phyloP scores from a whole-genome alignment of 1,284 basidiomycete genomes.

The Kwoniella shivajii region DNA sequence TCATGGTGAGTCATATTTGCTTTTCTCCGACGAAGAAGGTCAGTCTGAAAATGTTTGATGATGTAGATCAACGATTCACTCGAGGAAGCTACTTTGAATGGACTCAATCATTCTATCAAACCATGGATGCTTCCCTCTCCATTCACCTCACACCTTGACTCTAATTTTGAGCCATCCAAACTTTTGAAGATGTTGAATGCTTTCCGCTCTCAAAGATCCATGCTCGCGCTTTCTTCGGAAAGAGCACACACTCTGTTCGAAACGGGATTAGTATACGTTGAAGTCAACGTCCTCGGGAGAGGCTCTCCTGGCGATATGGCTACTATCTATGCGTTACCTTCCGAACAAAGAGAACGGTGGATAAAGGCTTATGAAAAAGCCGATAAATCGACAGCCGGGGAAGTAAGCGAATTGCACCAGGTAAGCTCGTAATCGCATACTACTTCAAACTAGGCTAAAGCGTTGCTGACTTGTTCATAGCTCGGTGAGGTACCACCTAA shows the following conservation, averaged over 20 bases:
- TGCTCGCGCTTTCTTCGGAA: slow-evolving; percentile 55
- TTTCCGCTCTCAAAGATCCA: slow-evolving; percentile 61
- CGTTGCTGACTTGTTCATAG: slow-evolving; percentile 45
- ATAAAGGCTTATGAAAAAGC: slow-evolving; percentile 52
- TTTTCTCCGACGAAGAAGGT: not conserved
- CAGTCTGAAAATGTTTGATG: not conserved
- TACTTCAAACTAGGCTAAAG: not conserved
- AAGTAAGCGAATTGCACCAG: slow-evolving; percentile 54
- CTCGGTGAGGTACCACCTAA: slow-evolving; percentile 57
- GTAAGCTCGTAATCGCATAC: slow-evolving; percentile 44
- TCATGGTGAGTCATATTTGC: slow-evolving; percentile 56
- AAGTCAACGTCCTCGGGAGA: slow-evolving; percentile 63
- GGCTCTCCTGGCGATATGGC: slow-evolving; percentile 74
- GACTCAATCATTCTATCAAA: slow-evolving; percentile 6
- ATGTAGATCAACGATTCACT: not conserved
- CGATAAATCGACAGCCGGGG: slow-evolving; percentile 28
- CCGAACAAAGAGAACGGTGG: slow-evolving; percentile 60
- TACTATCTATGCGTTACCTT: slow-evolving; percentile 63
- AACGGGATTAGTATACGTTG: slow-evolving; percentile 67
- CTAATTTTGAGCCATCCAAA: slow-evolving; percentile 29
- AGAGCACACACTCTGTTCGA: slow-evolving; percentile 58
- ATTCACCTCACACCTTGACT: slow-evolving; percentile 27
- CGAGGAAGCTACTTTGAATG: not conserved
- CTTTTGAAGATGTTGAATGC: slow-evolving; percentile 64
- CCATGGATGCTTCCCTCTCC: slow-evolving; percentile 69